Evolutionary conservation across 2,329 filamentous ascomycete species (phyloP).

Genomic region (Seiridium cupressi): DNA sequence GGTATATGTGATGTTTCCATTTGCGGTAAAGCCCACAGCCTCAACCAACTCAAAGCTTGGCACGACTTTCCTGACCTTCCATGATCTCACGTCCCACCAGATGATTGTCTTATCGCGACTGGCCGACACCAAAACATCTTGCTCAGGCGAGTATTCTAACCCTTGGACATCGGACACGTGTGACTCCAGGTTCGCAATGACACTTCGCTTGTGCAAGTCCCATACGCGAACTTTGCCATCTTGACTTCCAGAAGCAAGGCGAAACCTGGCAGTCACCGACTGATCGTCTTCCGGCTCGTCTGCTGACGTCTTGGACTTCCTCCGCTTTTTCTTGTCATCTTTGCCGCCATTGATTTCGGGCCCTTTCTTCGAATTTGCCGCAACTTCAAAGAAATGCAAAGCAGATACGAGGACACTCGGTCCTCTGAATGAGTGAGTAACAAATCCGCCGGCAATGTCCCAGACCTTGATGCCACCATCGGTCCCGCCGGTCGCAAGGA

Average conservation of each 20-base stretch:
- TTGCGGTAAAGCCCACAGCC: slow-evolving; percentile 73
- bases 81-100: slow-evolving; percentile 83
- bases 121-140: slow-evolving; percentile 76
- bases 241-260: slow-evolving; percentile 87
- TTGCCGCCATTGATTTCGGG: slow-evolving; percentile 41
- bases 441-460: slow-evolving; percentile 87
- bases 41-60: slow-evolving; percentile 86
- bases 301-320: slow-evolving; percentile 40
- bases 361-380: slow-evolving; percentile 38
- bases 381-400: slow-evolving; percentile 83
- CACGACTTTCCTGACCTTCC: slow-evolving; percentile 78
- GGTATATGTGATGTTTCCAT: slow-evolving; percentile 73
- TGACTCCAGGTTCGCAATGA: slow-evolving; percentile 76
- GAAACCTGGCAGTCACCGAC: slow-evolving; percentile 55
- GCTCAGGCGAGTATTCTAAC: slow-evolving; percentile 74
- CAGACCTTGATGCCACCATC: slow-evolving; percentile 95
- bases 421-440: slow-evolving; percentile 92
- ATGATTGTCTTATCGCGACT: slow-evolving; percentile 93
- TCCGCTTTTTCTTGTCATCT: slow-evolving; percentile 41
- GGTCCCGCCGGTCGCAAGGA: slow-evolving; percentile 88
- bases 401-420: slow-evolving; percentile 91
- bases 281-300: slow-evolving; percentile 37
- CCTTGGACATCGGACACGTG: slow-evolving; percentile 94
- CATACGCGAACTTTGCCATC: slow-evolving; percentile 91
- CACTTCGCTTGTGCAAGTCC: slow-evolving; percentile 82